Evolutionary conservation across 1,284 basidiomycete species (phyloP), one percentile per base, ranked within the genome.

Genomic region (Marasmius oreades): DNA sequence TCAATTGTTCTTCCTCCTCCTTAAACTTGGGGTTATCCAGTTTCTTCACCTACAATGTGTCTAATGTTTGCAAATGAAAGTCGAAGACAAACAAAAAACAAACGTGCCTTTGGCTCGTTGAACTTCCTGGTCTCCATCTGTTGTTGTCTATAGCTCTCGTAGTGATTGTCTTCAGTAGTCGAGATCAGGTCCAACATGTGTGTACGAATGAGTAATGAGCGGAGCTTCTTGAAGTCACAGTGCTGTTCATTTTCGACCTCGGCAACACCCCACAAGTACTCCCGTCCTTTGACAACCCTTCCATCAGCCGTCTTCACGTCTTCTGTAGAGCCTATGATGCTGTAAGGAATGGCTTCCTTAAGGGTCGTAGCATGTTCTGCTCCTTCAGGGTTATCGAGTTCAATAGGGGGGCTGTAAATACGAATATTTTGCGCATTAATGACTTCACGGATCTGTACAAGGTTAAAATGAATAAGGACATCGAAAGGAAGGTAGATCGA

Each of bases 51-150:
- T 42, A 5, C 39, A 42, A 7, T 7, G 5, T n/a, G 39, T 42
- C 7, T n/a, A 2, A 5, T 14, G 7, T 14, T n/a, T 18, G 16
- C 8, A 2, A 42, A 16, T 18, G 20, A 14, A 2, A 16, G 39
- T 7, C n/a, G 28, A 31, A 20, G 7, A 42, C 14, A n/a, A 7
- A 20, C n/a, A 20, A 18, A 42, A 42, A 20, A 18, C 7, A 20
- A 7, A 42, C 39, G 20, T 6, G n/a, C 39, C 80, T 98, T 98
- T 64, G 95, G 88, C 75, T 99, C 97, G 64, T 96, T 96, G 64
- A 95, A 97, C 78, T 99, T 99, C 76, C 97, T 89, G 18, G 96
- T 98, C 82, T 99, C 97, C 97, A 99, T 98, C 78, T 99, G 97
- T 62, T 93, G 85, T 69, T 98, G 93, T 59, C 96, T 86, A 82